A percentile compares a stretch with the other conserved stretches of the same genome.
Conservation (phyloP, 1,139 yeast genomes). For the Yamadazyma oceani region DNA sequence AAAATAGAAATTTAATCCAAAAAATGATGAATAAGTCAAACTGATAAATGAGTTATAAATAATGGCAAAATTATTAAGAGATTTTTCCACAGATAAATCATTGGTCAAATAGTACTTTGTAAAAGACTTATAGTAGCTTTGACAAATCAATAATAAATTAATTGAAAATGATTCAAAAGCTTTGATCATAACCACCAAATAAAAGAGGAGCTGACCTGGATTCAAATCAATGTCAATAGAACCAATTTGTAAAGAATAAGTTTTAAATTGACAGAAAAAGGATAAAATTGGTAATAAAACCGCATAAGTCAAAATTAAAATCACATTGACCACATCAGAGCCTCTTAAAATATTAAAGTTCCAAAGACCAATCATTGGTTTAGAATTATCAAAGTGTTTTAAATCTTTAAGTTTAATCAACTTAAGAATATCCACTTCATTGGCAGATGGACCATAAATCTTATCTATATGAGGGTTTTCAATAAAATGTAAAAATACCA, state of each 20-base stretch:
- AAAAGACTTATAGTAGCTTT: constrained; percentile 63
- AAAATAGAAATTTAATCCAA: constrained; percentile 41
- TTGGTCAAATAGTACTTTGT: constrained; percentile 67
- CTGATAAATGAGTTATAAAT: constrained; percentile 57
- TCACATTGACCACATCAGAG: constrained; percentile 59
- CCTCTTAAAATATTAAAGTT: constrained; percentile 69
- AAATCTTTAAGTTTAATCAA: constrained; percentile 44
- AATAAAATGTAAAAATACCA: constrained; percentile 71
- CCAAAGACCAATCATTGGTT: constrained; percentile 63
- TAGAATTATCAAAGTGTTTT: constrained; percentile 46
- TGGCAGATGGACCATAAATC: constrained; percentile 57
- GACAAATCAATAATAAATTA: constrained; percentile 55
- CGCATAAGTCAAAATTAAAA: constrained; percentile 45
- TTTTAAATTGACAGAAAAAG: constrained; percentile 21
- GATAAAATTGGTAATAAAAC: constrained; percentile 45
- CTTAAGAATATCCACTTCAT: constrained; percentile 37
- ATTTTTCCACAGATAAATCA: constrained; percentile 66
- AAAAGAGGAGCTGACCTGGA: constrained; percentile 25
- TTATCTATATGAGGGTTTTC: constrained; percentile 90
- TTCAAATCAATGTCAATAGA: constrained; percentile 7
- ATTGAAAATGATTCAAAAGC: constrained; percentile 54
- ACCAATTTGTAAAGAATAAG: not conserved
- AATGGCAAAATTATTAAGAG: constrained; percentile 77
- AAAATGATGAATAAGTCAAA: constrained; percentile 45
- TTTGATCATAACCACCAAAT: constrained; percentile 51